Percentiles rank a stretch among this genome's conserved stretches.
Evolutionary conservation across 2,329 filamentous ascomycete genomes (phyloP).

Genomic region (Zasmidium cellare): DNA sequence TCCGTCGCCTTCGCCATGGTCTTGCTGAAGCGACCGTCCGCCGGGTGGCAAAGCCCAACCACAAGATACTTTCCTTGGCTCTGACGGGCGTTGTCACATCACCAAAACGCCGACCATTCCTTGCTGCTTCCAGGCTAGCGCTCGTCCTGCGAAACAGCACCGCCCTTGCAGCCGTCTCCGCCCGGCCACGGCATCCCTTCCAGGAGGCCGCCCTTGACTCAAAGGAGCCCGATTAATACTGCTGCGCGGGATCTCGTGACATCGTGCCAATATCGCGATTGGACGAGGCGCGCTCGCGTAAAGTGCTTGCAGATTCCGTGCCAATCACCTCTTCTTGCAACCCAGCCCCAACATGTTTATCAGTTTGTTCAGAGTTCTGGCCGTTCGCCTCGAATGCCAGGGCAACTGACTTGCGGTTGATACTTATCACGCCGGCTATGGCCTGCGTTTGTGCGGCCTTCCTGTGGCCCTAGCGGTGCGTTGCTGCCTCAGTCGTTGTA

Average conservation of each 20-base stretch:
- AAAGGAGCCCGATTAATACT: constrained; percentile 5
- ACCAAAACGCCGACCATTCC: constrained; percentile 8
- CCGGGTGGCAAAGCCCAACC: constrained; percentile 13
- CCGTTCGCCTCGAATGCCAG: constrained; percentile 21
- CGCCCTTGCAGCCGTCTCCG: constrained; percentile 16
- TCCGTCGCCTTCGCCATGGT: background rate
- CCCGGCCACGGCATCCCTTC: constrained; percentile 13
- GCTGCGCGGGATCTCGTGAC: constrained; percentile 14
- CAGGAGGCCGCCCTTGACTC: constrained; percentile 22
- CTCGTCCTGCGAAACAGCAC: constrained; percentile 18
- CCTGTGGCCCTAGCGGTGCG: constrained; percentile 9
- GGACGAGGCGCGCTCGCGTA: constrained; percentile 3
- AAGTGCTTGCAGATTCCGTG: constrained; percentile 14
- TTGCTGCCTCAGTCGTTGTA: constrained; percentile 22
- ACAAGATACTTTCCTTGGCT: constrained; percentile 14
- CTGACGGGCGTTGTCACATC: constrained; percentile 8
- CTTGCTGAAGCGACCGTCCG: background rate
- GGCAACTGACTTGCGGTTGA: constrained; percentile 17
- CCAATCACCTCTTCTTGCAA: constrained; percentile 23
- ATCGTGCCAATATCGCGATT: constrained; percentile 21
- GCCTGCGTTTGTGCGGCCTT: constrained; percentile 9
- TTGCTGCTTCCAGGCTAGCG: constrained; percentile 16
- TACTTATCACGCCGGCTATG: constrained; percentile 13
- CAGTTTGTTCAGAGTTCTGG: constrained; percentile 15
- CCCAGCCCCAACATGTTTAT: constrained; percentile 12